Evolutionary conservation across 129 eudicot genomes (phyloP).

Genomic region (Saposhnikovia divaricata): DNA sequence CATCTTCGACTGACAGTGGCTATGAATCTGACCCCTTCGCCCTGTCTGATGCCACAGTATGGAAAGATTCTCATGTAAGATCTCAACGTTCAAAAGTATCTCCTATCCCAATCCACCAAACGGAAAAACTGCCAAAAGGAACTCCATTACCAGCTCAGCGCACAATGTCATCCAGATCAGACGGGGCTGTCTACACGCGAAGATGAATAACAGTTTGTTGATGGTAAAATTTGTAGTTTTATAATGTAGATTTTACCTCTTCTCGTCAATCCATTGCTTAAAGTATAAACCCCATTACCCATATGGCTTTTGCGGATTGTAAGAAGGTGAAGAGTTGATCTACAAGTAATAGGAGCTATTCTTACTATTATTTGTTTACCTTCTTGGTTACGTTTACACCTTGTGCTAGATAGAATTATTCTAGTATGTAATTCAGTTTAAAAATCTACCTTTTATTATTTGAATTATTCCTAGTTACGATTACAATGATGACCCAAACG

Average conservation of each 20-base stretch:
- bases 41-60: neutral
- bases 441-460: too few relatives aligned
- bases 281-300: neutral
- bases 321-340: neutral
- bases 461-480: too few relatives aligned
- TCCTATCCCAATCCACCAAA: neutral
- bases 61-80: slow-evolving; percentile 10
- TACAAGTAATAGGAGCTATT: neutral
- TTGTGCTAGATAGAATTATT: too few relatives aligned
- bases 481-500: too few relatives aligned
- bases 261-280: neutral
- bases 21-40: neutral
- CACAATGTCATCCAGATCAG: slow-evolving; percentile 1
- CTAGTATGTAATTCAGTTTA: too few relatives aligned
- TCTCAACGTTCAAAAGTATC: slow-evolving; percentile 16
- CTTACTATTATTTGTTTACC: neutral
- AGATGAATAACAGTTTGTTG: slow-evolving; percentile 5
- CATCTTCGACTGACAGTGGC: neutral
- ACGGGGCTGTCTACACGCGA: neutral
- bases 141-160: slow-evolving; percentile 4
- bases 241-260: neutral
- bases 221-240: neutral
- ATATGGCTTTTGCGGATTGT: neutral
- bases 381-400: too few relatives aligned
- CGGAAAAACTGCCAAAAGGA: neutral